Conservation (phyloP, 805 yeast genomes). For the Yarrowia sp. region DNA sequence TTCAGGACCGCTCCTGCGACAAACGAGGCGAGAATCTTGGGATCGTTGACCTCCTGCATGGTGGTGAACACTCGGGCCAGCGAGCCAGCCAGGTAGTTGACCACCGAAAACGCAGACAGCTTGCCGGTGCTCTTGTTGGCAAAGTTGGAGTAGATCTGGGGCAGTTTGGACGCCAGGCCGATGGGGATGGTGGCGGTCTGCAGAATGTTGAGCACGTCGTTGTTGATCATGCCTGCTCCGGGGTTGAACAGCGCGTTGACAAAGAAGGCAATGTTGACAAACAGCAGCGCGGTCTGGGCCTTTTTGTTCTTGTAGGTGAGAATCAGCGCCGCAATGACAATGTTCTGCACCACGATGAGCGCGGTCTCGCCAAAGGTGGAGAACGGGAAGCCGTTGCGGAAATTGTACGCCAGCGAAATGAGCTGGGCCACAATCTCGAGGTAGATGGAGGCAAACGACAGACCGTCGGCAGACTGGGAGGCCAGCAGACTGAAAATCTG, state of each 20-base stretch:
- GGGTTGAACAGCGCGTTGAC: conserved; percentile 45
- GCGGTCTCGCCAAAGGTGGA: conserved; percentile 53
- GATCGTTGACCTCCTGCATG: conserved; percentile 51
- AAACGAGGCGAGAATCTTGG: conserved; percentile 49
- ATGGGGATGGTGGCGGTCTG: conserved; percentile 52
- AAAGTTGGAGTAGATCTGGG: conserved; percentile 52
- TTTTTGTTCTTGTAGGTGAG: conserved; percentile 44
- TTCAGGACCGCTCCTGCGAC: conserved; percentile 50
- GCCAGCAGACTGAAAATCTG: conserved; percentile 52
- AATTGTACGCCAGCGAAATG: conserved; percentile 51
- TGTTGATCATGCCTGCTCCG: conserved; percentile 45
- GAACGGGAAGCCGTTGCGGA: conserved; percentile 51
- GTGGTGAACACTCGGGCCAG: conserved; percentile 54
- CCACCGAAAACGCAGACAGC: conserved; percentile 52
- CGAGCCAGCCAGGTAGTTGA: conserved; percentile 52
- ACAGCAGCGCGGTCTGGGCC: conserved; percentile 42
- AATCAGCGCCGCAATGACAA: conserved; percentile 49
- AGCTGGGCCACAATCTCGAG: conserved; percentile 51
- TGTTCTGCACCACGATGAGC: conserved; percentile 52
- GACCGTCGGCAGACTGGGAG: conserved; percentile 50
- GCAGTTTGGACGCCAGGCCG: conserved; percentile 51
- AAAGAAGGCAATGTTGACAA: conserved; percentile 43
- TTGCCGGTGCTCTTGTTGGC: conserved; percentile 53
- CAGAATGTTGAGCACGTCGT: conserved; percentile 44
- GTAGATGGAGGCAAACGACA: conserved; percentile 49